Conservation (phyloP, 257 asterid genomes). For the Gentiana straminea region DNA sequence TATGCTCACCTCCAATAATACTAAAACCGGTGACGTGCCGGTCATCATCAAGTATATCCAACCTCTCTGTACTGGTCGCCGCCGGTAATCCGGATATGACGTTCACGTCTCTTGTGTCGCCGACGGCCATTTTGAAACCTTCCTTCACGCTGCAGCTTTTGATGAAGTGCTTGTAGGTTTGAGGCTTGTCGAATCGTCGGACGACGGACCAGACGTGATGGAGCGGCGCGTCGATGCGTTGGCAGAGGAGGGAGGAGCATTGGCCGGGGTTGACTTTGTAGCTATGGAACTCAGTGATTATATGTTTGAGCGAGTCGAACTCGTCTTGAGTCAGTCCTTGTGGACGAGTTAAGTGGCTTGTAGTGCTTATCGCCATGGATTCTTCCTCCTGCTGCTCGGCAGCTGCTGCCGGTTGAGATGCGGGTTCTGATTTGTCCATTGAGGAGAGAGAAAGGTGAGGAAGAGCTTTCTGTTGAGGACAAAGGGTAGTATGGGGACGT, state of each 20-base stretch:
- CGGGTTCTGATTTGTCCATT: constrained; percentile 10
- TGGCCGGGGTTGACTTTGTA: constrained; percentile 58
- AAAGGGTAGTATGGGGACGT: not conserved
- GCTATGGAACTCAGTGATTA: constrained; percentile 47
- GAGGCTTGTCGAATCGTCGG: constrained; percentile 75
- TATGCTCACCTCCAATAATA: constrained; percentile 78
- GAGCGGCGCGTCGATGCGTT: constrained; percentile 64
- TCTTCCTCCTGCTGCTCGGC: constrained; percentile 3
- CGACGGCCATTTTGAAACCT: constrained; percentile 31
- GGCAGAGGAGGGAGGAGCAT: constrained; percentile 72
- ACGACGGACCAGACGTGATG: constrained; percentile 54
- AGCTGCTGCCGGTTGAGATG: not conserved
- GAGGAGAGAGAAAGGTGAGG: constrained; percentile 1
- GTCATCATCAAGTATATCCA: constrained; percentile 65
- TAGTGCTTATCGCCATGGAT: constrained; percentile 4
- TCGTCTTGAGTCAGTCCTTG: constrained; percentile 45
- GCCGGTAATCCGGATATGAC: constrained; percentile 91
- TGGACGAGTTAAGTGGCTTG: constrained; percentile 22
- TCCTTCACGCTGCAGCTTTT: constrained; percentile 60
- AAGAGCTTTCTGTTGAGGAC: too few species aligned
- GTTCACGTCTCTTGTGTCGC: constrained; percentile 62
- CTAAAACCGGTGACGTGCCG: constrained; percentile 78
- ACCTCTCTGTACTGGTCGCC: constrained; percentile 75
- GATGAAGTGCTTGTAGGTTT: constrained; percentile 88
- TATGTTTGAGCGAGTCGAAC: constrained; percentile 48